These are phyloP conservation scores for Copromyces sp. DNA, from an alignment of 495 filamentous ascomycete species.

Conservation along the genomic window DNA sequence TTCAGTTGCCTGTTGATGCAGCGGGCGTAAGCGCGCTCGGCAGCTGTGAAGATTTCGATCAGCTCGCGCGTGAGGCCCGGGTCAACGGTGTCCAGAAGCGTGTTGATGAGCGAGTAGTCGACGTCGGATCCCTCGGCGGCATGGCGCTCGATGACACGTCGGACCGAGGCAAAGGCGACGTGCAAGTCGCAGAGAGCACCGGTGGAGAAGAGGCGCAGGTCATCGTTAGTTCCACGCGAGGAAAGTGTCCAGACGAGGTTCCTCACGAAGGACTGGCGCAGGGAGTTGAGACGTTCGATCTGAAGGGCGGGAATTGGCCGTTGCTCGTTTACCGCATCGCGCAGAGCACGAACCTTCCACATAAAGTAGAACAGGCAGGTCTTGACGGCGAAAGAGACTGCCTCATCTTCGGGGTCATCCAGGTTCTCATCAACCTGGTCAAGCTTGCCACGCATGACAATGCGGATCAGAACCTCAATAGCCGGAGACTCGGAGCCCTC, in stretches of 20 bases:
- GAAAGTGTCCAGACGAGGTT: conserved; percentile 59
- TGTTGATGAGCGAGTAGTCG: conserved; percentile 43
- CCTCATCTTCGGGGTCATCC: conserved; percentile 62
- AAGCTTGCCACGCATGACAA: conserved; percentile 55
- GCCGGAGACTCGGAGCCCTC: conserved; percentile 33
- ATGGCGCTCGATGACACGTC: conserved; percentile 27
- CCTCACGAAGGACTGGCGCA: conserved; percentile 45
- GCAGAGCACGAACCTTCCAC: conserved; percentile 66
- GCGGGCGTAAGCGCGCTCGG: conserved; percentile 68
- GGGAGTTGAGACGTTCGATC: conserved; percentile 46
- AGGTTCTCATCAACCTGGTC: conserved; percentile 52
- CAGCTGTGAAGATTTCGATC: conserved; percentile 58
- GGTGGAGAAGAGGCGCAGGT: conserved; percentile 64
- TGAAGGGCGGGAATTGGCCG: conserved; percentile 37
- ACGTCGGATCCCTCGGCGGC: conserved; percentile 10
- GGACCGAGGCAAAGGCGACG: conserved; percentile 67
- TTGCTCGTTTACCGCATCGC: conserved; percentile 27
- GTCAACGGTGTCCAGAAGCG: conserved; percentile 55
- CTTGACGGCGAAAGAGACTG: conserved; percentile 62
- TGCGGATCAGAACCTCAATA: conserved; percentile 58
- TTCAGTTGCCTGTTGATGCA: conserved; percentile 55
- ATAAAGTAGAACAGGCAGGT: conserved; percentile 80
- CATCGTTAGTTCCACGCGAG: conserved; percentile 54
- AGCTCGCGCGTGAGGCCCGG: conserved; percentile 49
- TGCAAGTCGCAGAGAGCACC: conserved; percentile 69